phyloP scores from a whole-genome alignment of 2,329 filamentous ascomycete species.

The Cylindrodendrum hubeiense region DNA sequence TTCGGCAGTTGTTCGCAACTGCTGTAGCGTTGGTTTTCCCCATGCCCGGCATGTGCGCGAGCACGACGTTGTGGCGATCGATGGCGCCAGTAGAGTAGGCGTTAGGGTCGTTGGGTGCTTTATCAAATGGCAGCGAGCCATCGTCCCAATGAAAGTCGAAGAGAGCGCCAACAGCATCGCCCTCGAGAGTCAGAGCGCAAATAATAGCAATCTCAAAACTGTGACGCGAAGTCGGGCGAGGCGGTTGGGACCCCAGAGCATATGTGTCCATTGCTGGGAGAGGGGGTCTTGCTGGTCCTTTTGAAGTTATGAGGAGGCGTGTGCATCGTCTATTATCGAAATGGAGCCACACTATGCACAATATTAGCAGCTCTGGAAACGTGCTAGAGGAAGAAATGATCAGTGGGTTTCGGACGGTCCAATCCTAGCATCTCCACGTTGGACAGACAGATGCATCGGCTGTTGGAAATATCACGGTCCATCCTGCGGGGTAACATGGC shows the following conservation, averaged over 20 bases:
- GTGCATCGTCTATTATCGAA: no score
- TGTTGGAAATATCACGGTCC: no score
- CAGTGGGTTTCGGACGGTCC: no score
- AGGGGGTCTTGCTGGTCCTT: no score
- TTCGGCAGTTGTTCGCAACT: not conserved
- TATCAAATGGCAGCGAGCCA: slow-evolving; percentile 30
- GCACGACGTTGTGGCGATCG: slow-evolving; percentile 6
- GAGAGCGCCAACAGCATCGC: slow-evolving; percentile 31
- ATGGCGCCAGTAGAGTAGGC: not conserved
- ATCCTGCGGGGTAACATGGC: no score
- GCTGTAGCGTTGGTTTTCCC: not conserved
- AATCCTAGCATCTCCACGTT: no score
- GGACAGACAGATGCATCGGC: no score
- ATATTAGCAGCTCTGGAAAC: no score
- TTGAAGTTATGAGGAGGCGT: no score
- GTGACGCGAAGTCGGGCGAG: not conserved
- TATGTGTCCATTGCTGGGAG: no score
- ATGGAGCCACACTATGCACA: no score
- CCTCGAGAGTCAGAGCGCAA: slow-evolving; percentile 20
- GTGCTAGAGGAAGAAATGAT: no score
- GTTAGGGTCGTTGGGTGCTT: slow-evolving; percentile 39
- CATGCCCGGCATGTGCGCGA: slow-evolving; percentile 10
- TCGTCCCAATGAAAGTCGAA: slow-evolving; percentile 37
- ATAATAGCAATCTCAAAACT: slow-evolving; percentile 31
- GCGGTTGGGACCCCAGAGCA: not conserved